Evolutionary conservation across 2,329 filamentous ascomycete genomes (phyloP).

Genomic region (Penicillium sp.): DNA sequence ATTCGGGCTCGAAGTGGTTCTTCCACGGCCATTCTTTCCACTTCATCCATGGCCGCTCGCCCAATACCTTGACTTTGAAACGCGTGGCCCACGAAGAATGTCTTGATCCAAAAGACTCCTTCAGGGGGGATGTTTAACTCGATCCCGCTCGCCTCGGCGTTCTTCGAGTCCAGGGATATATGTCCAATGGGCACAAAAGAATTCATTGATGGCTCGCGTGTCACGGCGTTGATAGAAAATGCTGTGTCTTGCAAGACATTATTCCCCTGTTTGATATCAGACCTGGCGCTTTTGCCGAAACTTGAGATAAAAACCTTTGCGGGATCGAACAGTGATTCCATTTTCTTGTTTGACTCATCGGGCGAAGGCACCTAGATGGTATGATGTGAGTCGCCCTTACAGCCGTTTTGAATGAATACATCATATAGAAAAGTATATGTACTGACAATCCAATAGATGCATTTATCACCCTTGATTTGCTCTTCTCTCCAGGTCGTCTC

Average conservation of each 20-base stretch:
- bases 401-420: neutral
- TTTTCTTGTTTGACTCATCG: constrained; percentile 6
- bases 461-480: constrained; percentile 17
- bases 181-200: constrained; percentile 17
- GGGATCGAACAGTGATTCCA: neutral
- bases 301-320: neutral
- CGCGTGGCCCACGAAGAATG: constrained; percentile 12
- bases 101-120: constrained; percentile 19
- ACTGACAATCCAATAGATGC: constrained; percentile 22
- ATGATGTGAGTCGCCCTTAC: no score
- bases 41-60: constrained; percentile 19
- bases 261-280: constrained; percentile 1
- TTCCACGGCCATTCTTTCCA: constrained; percentile 15
- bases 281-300: neutral
- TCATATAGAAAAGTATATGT: neutral
- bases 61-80: constrained; percentile 18
- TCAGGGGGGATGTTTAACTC: constrained; percentile 8
- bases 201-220: constrained; percentile 9
- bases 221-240: constrained; percentile 11
- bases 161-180: constrained; percentile 18
- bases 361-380: constrained; percentile 3
- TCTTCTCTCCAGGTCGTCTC: constrained; percentile 12
- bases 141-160: constrained; percentile 8
- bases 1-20: constrained; percentile 14
- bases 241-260: constrained; percentile 15